Evolutionary conservation across 2,329 filamentous ascomycete species (phyloP), one percentile per base, ranked within the genome.

Genomic region (Fusarium illudens): DNA sequence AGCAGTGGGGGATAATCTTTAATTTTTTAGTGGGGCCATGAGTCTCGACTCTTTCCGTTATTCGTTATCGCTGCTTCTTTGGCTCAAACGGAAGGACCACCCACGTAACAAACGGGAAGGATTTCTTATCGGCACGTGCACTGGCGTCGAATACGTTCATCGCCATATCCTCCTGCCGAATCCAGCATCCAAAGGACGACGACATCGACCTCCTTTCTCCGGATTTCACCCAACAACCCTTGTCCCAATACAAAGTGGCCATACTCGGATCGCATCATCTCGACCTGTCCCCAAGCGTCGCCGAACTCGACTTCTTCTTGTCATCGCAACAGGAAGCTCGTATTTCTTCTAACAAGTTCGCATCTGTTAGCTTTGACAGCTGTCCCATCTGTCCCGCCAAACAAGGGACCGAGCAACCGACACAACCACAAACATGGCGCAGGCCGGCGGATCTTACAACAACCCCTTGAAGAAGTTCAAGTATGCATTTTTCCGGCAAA

Each of bases 391-490:
- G 49, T 72, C 60, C 56, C 58, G 50, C 62, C 46, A 46, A 54
- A 20, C 62, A 32, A 60, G 30, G 56, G 56, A 46, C 53, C 33
- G 39, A 65, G 58, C 64, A 67, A 53, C 65, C 63, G 54, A 67
- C 54, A 65, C 56, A 65, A 70, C 70, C 62, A 65, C 69, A 73
- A 88, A 79, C 79, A 97, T 97, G 94, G 92, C 94, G 81, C 89
- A 93, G 83, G 81, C 84, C 67, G 90, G 90, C 77, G 92, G 92
- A 81, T 93, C 92, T 71, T 99, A 98, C 87, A 97, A 96, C 81
- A 98, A 98, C 86, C 96, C 96, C 76, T 86, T 99, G 84, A 99
- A 99, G 92, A 99, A 99, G 83, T 99, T 98, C 91, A 99, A 99
- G 94, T 97, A 86, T 65, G 77, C 75, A 25, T 57, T 33, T 57